Evolutionary conservation across 2,329 filamentous ascomycete genomes (phyloP), one percentile per base, ranked within the genome.

Genomic region (Ophiostoma novo-ulmi): DNA sequence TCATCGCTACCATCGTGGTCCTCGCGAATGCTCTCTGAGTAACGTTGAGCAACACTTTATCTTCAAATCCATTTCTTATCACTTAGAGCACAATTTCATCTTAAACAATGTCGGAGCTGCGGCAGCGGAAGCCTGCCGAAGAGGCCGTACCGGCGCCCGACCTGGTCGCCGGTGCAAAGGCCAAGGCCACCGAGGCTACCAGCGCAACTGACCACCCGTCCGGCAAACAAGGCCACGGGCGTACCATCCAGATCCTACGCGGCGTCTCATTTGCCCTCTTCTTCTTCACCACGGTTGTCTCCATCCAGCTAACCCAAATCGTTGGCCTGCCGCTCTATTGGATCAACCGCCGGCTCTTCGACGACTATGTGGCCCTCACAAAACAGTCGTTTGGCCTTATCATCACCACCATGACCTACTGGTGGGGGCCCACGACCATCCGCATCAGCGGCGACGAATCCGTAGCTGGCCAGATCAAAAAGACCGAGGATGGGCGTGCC

Each of bases 291-390:
- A 41, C 35, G 31, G 61, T 65, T 3, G 5, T 14, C 74, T 90
- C 88, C 20, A 88, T 91, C 76, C 86, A 87, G 75, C 78, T 87
- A 22, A 92, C 92, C 7, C 92, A 97, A 77, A 84, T 93, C 73
- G 81, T 96, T 71, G 93, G 93, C 44, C 80, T 87, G 0, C 92
- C 92, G 1, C 80, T 97, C 67, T 95, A 95, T 78, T 85, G 89
- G 73, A 82, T 93, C 76, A 90, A 93, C 78, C 87, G 87, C 71
- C 89, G 92, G 65, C 86, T 91, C 77, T 97, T 92, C 82, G 91
- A 96, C 79, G 86, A 89, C 73, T 96, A 93, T 81, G 96, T 97
- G 87, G 88, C 92, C 58, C 86, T 93, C 78, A 95, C 92, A 13
- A 97, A 97, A 79, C 88, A 92, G 77, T 91, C 87, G 1, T 96